Base-by-base conservation (phyloP, 345 rosid genomes). In the Brassica incana region DNA sequence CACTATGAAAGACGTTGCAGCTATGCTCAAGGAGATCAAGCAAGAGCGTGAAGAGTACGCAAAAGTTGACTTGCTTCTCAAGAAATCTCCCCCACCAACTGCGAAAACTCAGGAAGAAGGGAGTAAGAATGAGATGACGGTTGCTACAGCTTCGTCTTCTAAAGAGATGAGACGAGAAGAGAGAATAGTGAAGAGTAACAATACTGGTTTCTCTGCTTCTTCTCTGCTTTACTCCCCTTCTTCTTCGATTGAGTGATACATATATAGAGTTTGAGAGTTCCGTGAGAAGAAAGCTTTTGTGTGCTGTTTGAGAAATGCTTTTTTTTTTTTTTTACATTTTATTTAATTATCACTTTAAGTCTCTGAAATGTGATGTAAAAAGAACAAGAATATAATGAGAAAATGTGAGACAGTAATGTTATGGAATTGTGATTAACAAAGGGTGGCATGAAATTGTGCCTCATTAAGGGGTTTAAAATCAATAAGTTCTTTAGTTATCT, bases 11-110 rank as follows among this genome's bases (percentile, higher is more conserved):
- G 98, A 95, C 23, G 92, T 92, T 5, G 92, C 92, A 0, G 99
- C 94, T 16, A 92, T 95, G 99, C 92, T 95, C 52, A 89, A 90
- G 79, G 99, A 95, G 89, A 92, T 95, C 45, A 95, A 88, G 65
- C 94, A 89, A 38, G 98, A 92, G 61, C 85, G 87, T 59, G 98
- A 91, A 68, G 97, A 90, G 83, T 85, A 85, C 16, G 90, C 91
- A 1, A 94, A 94, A 82, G 95, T 88, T 54, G 97, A 94, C 66
- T 81, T 81, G 75, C 83, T 88, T 14, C 84, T 94, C 27, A 92
- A 92, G 77, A 92, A 87, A 78, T 86, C 97, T 70, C 89, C 94
- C 45, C 82, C 85, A 16, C 78, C 48, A 71, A 77, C 60, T 62
- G 69, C 56, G 23, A 43, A 52, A 23, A 64, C 8, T 38, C 76